Percentiles rank a stretch among this genome's conserved stretches.
phyloP scores from a whole-genome alignment of 2,329 filamentous ascomycete species.

The Biscogniauxia sp. region DNA sequence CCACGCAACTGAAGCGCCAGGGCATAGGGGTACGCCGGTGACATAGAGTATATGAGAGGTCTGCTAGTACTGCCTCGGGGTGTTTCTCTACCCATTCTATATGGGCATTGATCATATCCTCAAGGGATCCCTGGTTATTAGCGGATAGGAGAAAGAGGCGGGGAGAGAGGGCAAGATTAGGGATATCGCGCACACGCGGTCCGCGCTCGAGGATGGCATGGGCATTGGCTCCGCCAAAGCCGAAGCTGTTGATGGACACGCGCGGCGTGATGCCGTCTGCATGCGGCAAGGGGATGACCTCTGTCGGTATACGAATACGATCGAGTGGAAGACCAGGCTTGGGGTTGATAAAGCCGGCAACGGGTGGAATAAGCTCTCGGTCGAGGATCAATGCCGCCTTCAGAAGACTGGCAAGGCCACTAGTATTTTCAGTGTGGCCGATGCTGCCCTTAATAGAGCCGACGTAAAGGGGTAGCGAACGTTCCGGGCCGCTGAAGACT shows the following conservation, averaged over 20 bases:
- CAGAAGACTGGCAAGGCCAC: slow-evolving; percentile 19
- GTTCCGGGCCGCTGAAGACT: slow-evolving; percentile 8
- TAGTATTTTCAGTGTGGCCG: slow-evolving; percentile 20
- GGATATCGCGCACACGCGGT: not conserved
- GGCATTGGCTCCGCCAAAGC: slow-evolving; percentile 17
- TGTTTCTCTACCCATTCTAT: slow-evolving; percentile 3
- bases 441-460: slow-evolving; percentile 23
- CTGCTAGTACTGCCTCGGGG: not conserved
- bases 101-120: slow-evolving; percentile 4
- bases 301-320: slow-evolving; percentile 8
- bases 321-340: slow-evolving; percentile 18
- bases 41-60: slow-evolving; percentile 18
- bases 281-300: not conserved
- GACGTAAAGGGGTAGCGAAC: slow-evolving; percentile 9
- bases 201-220: slow-evolving; percentile 24
- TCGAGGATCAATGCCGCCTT: slow-evolving; percentile 19
- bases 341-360: slow-evolving; percentile 6
- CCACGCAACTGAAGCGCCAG: slow-evolving; percentile 13
- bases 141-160: slow-evolving; percentile 11
- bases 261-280: slow-evolving; percentile 1
- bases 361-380: slow-evolving; percentile 11
- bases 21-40: slow-evolving; percentile 13
- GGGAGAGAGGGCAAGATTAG: not conserved
- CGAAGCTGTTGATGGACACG: slow-evolving; percentile 16
- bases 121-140: slow-evolving; percentile 9